These are phyloP conservation scores for Sarocladium brachiariae DNA, from an alignment of 2,329 filamentous ascomycete genomes.

Conservation along the genomic window DNA sequence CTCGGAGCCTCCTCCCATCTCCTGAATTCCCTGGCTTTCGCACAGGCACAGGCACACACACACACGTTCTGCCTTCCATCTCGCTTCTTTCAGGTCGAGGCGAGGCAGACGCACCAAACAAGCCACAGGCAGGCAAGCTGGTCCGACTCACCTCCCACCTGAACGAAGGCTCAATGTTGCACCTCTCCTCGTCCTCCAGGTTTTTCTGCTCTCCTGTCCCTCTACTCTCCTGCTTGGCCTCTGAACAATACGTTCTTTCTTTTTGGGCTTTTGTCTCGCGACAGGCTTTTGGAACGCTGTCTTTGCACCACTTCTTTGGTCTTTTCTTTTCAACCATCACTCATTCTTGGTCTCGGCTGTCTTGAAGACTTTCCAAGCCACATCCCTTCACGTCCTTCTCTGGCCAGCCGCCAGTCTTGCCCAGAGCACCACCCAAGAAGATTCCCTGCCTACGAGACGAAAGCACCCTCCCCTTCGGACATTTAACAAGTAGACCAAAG, in stretches of 20 bases:
- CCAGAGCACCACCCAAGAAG: not conserved
- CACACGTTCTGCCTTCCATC: not conserved
- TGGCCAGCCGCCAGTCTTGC: not conserved
- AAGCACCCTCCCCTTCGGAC: not conserved
- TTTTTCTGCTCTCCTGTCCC: not conserved
- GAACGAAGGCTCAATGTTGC: too few relatives aligned
- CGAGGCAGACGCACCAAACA: too few relatives aligned
- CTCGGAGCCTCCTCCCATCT: conserved; percentile 1
- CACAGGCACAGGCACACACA: too few relatives aligned
- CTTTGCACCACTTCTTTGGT: not conserved
- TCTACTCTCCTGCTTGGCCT: not conserved
- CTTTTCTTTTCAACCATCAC: not conserved
- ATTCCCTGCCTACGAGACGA: not conserved
- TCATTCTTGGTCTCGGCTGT: conserved; percentile 4
- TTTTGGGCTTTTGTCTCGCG: not conserved
- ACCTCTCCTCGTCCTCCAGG: not conserved
- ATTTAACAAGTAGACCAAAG: not conserved
- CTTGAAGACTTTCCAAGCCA: conserved; percentile 7
- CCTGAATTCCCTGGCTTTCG: not conserved
- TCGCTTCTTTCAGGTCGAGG: not conserved
- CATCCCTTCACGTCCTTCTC: not conserved
- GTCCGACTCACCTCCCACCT: too few relatives aligned
- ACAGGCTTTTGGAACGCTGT: not conserved
- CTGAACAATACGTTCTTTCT: not conserved
- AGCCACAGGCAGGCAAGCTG: not conserved